Evolutionary conservation across 1,284 basidiomycete species (phyloP).

Genomic region (Tylopilus orsonianus): DNA sequence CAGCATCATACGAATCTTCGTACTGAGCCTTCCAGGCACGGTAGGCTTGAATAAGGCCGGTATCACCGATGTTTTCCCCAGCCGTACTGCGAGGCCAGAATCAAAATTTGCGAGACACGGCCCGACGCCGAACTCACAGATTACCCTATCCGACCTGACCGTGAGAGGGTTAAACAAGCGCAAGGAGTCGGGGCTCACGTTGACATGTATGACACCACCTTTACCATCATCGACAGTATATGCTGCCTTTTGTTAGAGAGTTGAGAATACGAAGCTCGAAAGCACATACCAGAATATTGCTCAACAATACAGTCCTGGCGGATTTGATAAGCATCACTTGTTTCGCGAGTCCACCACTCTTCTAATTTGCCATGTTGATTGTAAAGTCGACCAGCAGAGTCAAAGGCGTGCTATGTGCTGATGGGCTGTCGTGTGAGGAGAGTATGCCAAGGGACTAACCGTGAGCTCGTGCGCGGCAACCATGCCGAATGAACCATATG

Average conservation of each 20-base stretch:
- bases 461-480: slow-evolving; percentile 90
- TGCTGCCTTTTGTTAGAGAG: slow-evolving; percentile 38
- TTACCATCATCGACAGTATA: slow-evolving; percentile 86
- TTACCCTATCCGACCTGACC: slow-evolving; percentile 53
- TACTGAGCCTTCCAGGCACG: slow-evolving; percentile 84
- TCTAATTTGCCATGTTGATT: slow-evolving; percentile 83
- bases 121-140: slow-evolving; percentile 45
- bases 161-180: neutral
- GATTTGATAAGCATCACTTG: slow-evolving; percentile 80
- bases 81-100: slow-evolving; percentile 56
- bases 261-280: slow-evolving; percentile 3
- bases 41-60: slow-evolving; percentile 81
- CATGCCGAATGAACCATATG: slow-evolving; percentile 89
- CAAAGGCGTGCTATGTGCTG: slow-evolving; percentile 79
- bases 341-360: slow-evolving; percentile 85
- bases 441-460: slow-evolving; percentile 25
- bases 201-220: slow-evolving; percentile 81
- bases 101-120: slow-evolving; percentile 2
- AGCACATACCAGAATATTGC: slow-evolving; percentile 73
- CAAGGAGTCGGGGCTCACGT: slow-evolving; percentile 53
- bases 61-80: slow-evolving; percentile 89
- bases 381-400: slow-evolving; percentile 84
- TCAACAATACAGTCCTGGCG: slow-evolving; percentile 86
- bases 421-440: neutral
- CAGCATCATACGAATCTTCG: slow-evolving; percentile 50